Base-by-base conservation (phyloP, 75 land plant species). In the Cryptomeria japonica region DNA sequence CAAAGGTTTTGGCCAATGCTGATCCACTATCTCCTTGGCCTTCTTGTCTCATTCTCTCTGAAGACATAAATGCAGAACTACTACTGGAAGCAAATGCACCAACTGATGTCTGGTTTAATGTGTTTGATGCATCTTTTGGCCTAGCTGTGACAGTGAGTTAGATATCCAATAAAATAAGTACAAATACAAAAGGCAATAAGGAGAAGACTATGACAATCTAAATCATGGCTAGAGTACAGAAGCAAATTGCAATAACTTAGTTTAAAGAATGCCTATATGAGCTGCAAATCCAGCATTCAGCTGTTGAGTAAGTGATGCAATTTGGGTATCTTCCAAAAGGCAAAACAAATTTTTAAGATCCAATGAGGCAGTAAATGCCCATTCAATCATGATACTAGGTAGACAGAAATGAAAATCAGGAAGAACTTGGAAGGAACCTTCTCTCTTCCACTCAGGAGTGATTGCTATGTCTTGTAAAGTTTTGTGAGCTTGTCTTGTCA, bases 111-210 rank as follows among this genome's bases (percentile, higher is more conserved):
- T 73, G 14, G 12, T 34, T 73, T 31, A 73, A 73, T 34, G 37
- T 73, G 77, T 73, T 73, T 73, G 77, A 73, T 73, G 77, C 77
- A 73, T 73, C 77, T 73, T 73, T 73, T 73, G 77, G 32, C 77
- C 77, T 73, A 73, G 34, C 77, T 73, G 77, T 73, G 37, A 32
- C 36, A 73, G 77, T 73, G 34, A 32, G 37, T 73, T 73, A 73
- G 77, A 73, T 73, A 73, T 31, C 37, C 37, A 73, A 31, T 11
- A 73, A 34, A 10, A 73, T 73, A 73, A 73, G 77, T 34, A 73
- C 77, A 22, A 73, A 12, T 73, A 31, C 36, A 32, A 73, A 73
- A 73, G 15, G 15, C 77, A 34, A 34, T 73, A 73, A 73, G 77
- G 37, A 73, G 77, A 8, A 73, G 77, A 73, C 37, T 8, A 73